phyloP scores from a whole-genome alignment of 305 asterid genomes.

The Fraxinus albicans region DNA sequence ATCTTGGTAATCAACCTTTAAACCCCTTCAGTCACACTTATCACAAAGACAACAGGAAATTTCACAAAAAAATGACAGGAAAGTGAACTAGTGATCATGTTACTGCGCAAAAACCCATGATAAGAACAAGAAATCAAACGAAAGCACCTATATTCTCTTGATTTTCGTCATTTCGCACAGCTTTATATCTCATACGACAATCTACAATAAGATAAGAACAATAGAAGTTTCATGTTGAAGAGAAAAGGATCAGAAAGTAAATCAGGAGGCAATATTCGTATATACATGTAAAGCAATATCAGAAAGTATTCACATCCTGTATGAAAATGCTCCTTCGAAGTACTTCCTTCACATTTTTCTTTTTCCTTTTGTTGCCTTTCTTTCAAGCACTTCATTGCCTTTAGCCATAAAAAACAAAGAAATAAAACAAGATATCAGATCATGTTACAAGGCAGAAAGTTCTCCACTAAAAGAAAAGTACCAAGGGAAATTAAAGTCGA shows the following conservation, averaged over 20 bases:
- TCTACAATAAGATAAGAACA: neutral
- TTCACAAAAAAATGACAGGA: neutral
- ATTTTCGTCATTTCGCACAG: too few species aligned
- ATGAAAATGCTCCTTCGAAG: neutral
- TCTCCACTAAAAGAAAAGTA: neutral
- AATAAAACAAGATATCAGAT: neutral
- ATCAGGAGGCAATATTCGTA: neutral
- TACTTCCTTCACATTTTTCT: neutral
- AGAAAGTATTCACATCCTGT: neutral
- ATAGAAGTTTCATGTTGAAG: too few species aligned
- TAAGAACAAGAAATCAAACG: neutral
- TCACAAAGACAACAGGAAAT: neutral
- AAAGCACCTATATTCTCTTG: neutral
- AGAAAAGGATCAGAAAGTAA: too few species aligned
- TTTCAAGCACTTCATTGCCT: too few species aligned
- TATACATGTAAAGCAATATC: neutral
- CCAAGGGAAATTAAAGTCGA: neutral
- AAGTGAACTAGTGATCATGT: neutral
- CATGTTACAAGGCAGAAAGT: neutral
- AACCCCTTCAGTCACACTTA: too few species aligned
- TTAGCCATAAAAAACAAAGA: neutral
- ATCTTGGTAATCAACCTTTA: too few species aligned
- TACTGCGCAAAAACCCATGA: neutral
- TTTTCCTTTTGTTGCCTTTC: too few species aligned
- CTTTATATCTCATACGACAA: neutral